A percentile compares a stretch with the other conserved stretches of the same genome.
phyloP scores from a whole-genome alignment of 1,284 basidiomycete genomes.

The Cerioporus squamosus region DNA sequence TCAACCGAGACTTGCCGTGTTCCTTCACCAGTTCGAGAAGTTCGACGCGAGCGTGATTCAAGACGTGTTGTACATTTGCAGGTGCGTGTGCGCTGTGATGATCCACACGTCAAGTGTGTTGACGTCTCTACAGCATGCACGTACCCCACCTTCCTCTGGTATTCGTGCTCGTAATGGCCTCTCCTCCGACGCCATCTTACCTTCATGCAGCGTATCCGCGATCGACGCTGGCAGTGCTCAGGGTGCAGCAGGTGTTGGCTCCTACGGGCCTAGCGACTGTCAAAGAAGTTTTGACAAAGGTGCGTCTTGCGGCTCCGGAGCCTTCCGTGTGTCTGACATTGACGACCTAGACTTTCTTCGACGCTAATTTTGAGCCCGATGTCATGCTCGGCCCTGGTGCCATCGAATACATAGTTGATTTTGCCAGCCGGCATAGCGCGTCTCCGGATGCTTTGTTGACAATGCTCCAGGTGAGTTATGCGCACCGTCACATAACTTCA shows the following conservation, averaged over 20 bases:
- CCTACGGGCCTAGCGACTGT: constrained; percentile 51
- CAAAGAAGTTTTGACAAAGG: constrained; percentile 55
- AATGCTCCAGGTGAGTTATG: constrained; percentile 57
- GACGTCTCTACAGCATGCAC: constrained; percentile 36
- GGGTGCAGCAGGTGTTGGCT: constrained; percentile 51
- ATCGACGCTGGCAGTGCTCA: constrained; percentile 59
- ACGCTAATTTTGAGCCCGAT: constrained; percentile 57
- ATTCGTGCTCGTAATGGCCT: constrained; percentile 61
- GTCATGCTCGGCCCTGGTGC: constrained; percentile 63
- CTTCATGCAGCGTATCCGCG: constrained; percentile 61
- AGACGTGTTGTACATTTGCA: constrained; percentile 72
- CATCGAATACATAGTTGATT: constrained; percentile 59
- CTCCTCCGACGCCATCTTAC: constrained; percentile 57
- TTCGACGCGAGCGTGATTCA: constrained; percentile 62
- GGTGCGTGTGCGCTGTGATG: constrained; percentile 40
- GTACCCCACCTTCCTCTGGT: constrained; percentile 58
- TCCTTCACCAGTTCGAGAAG: constrained; percentile 74
- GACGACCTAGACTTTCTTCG: constrained; percentile 64
- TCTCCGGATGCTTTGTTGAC: constrained; percentile 61
- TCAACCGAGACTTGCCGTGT: constrained; percentile 48
- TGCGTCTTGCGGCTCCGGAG: constrained; percentile 26
- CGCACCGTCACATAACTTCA: background rate
- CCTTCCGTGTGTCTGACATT: background rate
- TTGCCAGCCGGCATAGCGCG: constrained; percentile 54
- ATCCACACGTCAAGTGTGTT: background rate